Conservation (phyloP, 1,139 yeast species). For the Taiozyma sp. region DNA sequence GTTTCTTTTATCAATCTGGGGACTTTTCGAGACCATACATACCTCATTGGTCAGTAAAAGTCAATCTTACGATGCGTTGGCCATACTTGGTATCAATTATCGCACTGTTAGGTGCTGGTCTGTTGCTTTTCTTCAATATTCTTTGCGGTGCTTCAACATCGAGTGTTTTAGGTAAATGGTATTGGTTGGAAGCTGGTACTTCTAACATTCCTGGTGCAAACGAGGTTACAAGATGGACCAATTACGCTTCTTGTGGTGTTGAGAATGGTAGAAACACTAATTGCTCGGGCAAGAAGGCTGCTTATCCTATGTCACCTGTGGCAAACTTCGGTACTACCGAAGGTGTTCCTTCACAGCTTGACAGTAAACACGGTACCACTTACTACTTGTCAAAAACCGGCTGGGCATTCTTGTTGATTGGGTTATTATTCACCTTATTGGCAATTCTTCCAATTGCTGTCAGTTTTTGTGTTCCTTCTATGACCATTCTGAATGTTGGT, state of each 20-base stretch:
- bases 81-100: constrained; percentile 24
- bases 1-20: background rate
- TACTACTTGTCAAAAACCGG: constrained; percentile 63
- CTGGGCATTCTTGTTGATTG: constrained; percentile 62
- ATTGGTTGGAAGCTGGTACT: constrained; percentile 70
- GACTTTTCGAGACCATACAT: background rate
- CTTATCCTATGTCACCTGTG: constrained; percentile 61
- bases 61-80: constrained; percentile 20
- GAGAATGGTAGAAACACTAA: constrained; percentile 31
- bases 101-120: constrained; percentile 31
- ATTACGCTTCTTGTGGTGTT: constrained; percentile 56
- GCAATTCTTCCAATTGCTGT: constrained; percentile 37
- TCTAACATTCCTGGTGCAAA: constrained; percentile 45
- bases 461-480: constrained; percentile 28
- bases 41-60: background rate
- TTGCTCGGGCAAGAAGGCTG: constrained; percentile 48
- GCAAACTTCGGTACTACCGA: constrained; percentile 42
- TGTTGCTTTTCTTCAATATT: constrained; percentile 55
- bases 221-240: constrained; percentile 61
- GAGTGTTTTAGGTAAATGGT: constrained; percentile 49
- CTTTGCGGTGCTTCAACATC: constrained; percentile 53
- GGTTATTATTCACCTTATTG: constrained; percentile 48
- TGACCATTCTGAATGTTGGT: constrained; percentile 9
- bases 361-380: constrained; percentile 40
- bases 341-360: constrained; percentile 45